phyloP scores from a whole-genome alignment of 1,284 basidiomycete genomes.

The Microbotryum silenes-acaulis region DNA sequence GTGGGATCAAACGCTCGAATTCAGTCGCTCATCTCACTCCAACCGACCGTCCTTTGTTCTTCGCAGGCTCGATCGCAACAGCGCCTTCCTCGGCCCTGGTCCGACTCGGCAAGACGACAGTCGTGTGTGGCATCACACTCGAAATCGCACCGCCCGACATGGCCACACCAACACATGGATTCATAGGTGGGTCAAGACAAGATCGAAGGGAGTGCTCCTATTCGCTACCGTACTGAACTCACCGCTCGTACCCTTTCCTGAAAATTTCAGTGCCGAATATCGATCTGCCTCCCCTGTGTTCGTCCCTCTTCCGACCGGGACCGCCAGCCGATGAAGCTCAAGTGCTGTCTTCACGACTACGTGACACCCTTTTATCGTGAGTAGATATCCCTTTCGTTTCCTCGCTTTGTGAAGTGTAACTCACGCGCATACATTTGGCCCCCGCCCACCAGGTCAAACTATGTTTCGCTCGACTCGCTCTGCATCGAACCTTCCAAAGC shows the following conservation, averaged over 20 bases:
- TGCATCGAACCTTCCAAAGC: conserved; percentile 72
- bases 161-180: conserved; percentile 64
- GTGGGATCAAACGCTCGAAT: not conserved
- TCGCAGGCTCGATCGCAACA: conserved; percentile 72
- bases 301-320: conserved; percentile 85
- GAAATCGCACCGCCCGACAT: conserved; percentile 83
- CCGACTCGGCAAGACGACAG: conserved; percentile 76
- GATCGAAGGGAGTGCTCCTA: too few species aligned
- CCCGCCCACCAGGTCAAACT: conserved; percentile 51
- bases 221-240: too few species aligned
- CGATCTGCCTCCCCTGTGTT: conserved; percentile 86
- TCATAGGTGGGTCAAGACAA: conserved; percentile 55
- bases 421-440: not conserved
- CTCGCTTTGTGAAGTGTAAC: not conserved
- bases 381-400: conserved; percentile 8
- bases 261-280: conserved; percentile 61
- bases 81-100: conserved; percentile 85
- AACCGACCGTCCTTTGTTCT: not conserved
- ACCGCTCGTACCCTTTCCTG: not conserved
- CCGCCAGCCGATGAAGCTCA: conserved; percentile 89
- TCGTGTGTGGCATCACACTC: conserved; percentile 90
- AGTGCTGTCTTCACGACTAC: conserved; percentile 69
- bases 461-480: conserved; percentile 60
- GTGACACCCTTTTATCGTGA: conserved; percentile 65
- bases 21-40: not conserved